Conservation (phyloP, 2,329 filamentous ascomycete species). For the Trichoderma afroharzianum region DNA sequence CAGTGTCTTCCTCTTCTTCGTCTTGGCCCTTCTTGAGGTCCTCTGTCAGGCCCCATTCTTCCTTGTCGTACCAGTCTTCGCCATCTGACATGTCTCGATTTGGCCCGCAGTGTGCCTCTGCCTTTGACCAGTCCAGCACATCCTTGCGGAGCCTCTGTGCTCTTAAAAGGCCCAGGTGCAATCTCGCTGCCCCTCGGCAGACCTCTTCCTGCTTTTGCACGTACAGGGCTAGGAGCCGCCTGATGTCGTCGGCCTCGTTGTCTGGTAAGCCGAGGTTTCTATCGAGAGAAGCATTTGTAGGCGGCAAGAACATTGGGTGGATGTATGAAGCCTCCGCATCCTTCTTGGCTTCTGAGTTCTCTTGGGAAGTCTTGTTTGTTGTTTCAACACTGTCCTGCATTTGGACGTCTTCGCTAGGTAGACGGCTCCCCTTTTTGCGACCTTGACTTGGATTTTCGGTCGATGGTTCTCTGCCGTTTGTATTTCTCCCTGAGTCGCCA, state of each 20-base stretch:
- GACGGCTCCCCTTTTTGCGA: slow-evolving; percentile 2
- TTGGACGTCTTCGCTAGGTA: slow-evolving; percentile 25
- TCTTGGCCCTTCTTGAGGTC: slow-evolving; percentile 79
- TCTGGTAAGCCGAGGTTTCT: slow-evolving; percentile 69
- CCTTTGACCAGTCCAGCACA: slow-evolving; percentile 72
- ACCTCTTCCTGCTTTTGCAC: slow-evolving; percentile 86
- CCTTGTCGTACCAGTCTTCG: slow-evolving; percentile 84
- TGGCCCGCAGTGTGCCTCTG: slow-evolving; percentile 66
- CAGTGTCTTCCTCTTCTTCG: slow-evolving; percentile 73
- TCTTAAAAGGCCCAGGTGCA: slow-evolving; percentile 68
- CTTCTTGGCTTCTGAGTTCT: neutral
- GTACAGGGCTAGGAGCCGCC: slow-evolving; percentile 69
- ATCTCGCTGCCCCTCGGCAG: slow-evolving; percentile 62
- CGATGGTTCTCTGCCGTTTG: neutral
- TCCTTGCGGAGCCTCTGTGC: slow-evolving; percentile 69
- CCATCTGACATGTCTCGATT: slow-evolving; percentile 78
- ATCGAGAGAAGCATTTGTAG: slow-evolving; percentile 59
- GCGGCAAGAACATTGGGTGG: slow-evolving; percentile 71
- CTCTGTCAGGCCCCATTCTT: slow-evolving; percentile 72
- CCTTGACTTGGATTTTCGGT: neutral
- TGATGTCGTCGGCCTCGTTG: slow-evolving; percentile 73
- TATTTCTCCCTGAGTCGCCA: neutral
- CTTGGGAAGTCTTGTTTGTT: slow-evolving; percentile 37
- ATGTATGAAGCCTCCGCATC: slow-evolving; percentile 50
- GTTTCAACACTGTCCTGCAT: slow-evolving; percentile 10